Percentiles rank a stretch among this genome's conserved stretches.
Evolutionary conservation across 495 filamentous ascomycete genomes (phyloP).

Genomic region (Lophiotrema nucula): DNA sequence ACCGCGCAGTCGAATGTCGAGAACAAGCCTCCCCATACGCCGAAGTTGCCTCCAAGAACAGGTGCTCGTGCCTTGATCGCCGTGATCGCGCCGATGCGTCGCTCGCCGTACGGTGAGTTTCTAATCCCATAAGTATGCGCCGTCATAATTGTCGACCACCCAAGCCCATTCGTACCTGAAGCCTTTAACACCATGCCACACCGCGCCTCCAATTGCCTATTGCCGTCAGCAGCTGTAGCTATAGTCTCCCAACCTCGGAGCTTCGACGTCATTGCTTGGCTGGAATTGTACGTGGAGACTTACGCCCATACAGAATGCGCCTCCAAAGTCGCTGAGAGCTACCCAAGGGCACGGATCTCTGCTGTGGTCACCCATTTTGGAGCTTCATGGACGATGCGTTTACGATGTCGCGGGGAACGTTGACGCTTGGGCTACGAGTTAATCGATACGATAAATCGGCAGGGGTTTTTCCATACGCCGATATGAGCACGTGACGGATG

Average conservation of each 20-base stretch:
- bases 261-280: no score
- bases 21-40: conserved; percentile 94
- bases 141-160: no score
- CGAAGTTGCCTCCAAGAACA: conserved; percentile 95
- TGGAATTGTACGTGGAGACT: conserved; percentile 2
- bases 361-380: conserved; percentile 69
- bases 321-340: conserved; percentile 91
- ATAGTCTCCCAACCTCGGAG: background rate
- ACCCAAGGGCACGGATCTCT: conserved; percentile 96
- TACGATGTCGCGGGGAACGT: conserved; percentile 3
- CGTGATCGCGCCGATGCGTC: conserved; percentile 90
- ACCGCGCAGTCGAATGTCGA: conserved; percentile 94
- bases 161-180: conserved; percentile 49
- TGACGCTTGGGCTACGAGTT: no score
- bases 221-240: conserved; percentile 15
- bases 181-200: conserved; percentile 98
- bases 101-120: conserved; percentile 76
- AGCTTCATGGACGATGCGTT: background rate
- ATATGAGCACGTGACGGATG: no score
- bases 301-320: conserved; percentile 97
- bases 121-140: no score
- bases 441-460: no score
- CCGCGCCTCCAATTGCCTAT: conserved; percentile 78
- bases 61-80: conserved; percentile 97
- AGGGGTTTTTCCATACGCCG: no score